phyloP scores from a whole-genome alignment of 2,329 filamentous ascomycete genomes.

The Aureobasidium uvarum region DNA sequence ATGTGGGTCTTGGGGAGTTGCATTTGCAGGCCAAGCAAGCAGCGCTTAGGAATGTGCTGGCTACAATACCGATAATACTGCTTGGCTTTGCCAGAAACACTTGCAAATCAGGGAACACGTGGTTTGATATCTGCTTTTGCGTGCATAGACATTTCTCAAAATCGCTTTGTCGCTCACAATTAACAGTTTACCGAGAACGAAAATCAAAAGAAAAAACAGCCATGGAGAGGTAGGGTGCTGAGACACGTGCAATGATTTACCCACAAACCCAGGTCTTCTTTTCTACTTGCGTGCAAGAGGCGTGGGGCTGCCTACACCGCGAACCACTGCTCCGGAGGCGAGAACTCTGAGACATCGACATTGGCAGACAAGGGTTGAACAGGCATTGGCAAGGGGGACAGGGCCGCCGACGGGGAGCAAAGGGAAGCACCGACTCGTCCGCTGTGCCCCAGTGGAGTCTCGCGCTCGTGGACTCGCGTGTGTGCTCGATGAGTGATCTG shows the following conservation, averaged over 20 bases:
- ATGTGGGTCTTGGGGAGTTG: too few relatives aligned
- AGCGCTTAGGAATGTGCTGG: too few relatives aligned
- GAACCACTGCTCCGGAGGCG: slow-evolving; percentile 10
- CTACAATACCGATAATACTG: too few relatives aligned
- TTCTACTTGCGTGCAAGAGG: not conserved
- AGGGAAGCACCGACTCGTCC: not conserved
- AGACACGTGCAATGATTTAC: not conserved
- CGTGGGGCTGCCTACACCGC: not conserved
- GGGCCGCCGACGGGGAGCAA: not conserved
- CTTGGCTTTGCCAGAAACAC: not conserved
- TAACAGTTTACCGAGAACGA: not conserved
- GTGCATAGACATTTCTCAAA: not conserved
- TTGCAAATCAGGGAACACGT: not conserved
- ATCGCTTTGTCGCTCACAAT: not conserved
- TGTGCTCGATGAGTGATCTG: not conserved
- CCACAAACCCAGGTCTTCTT: not conserved
- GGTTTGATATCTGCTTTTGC: not conserved
- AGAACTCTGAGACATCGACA: not conserved
- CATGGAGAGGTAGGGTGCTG: not conserved
- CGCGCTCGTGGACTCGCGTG: not conserved
- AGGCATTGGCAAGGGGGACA: not conserved
- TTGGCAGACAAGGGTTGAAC: not conserved
- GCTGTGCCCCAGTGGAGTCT: slow-evolving; percentile 7
- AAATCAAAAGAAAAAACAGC: not conserved
- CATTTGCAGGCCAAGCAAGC: too few relatives aligned